Percentiles rank a stretch among this genome's conserved stretches.
These are phyloP conservation scores for Penicillium sp. DNA, from an alignment of 2,329 filamentous ascomycete species.

Conservation along the genomic window DNA sequence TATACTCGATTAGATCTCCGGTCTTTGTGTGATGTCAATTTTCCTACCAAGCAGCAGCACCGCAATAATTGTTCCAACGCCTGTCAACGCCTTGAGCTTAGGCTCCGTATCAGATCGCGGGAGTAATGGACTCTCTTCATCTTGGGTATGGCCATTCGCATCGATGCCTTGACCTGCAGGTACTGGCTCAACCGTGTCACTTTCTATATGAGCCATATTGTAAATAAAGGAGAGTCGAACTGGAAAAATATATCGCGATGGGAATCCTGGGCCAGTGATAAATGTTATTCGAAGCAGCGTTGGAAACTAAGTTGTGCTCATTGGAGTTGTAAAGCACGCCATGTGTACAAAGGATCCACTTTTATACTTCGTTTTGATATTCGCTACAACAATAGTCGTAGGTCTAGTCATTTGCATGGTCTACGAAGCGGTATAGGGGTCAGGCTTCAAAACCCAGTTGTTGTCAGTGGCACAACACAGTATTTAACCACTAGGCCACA, in stretches of 20 bases:
- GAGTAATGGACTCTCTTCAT: constrained; percentile 22
- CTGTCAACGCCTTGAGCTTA: constrained; percentile 10
- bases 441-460: too few species aligned
- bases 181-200: background rate
- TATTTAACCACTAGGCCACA: too few species aligned
- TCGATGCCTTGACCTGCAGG: background rate
- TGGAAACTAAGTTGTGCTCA: constrained; percentile 13
- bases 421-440: too few species aligned
- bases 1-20: constrained; percentile 13
- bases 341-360: background rate
- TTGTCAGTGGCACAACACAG: too few species aligned
- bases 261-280: background rate
- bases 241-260: too few species aligned
- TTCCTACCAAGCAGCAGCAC: constrained; percentile 30
- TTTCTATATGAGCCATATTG: constrained; percentile 11
- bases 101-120: background rate
- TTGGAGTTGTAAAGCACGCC: constrained; percentile 19
- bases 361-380: background rate
- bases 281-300: background rate
- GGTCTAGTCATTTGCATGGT: too few species aligned
- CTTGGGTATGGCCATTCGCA: background rate
- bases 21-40: background rate
- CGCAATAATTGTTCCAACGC: constrained; percentile 27
- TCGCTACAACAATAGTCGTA: too few species aligned
- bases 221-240: background rate